Evolutionary conservation across 345 rosid species (phyloP), one percentile per base, ranked within the genome.

Genomic region (Populus ilicifolia): DNA sequence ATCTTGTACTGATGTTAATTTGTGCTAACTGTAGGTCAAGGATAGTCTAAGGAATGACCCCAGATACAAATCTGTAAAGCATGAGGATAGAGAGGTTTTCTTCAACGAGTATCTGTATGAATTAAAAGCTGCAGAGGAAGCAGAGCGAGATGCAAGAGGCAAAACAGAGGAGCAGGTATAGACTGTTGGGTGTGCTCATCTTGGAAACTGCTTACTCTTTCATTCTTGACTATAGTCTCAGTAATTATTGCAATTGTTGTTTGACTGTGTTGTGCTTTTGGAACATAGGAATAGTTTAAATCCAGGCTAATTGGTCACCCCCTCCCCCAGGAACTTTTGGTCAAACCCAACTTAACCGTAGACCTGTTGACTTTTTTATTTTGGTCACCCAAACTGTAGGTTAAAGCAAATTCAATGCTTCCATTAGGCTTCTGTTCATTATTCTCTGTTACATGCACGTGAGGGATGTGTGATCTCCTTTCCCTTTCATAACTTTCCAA

Each of bases 91-190:
- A 79, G 99, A 94, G 81, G 78, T 82, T 64, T 82, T 92, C 73
- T 96, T 89, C 81, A 89, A 87, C n/a, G 95, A 91, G 83, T 94
- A 90, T 80, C 77, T 92, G 71, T 78, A 85, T 71, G 97, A 92
- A 82, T 86, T 96, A 77, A 96, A 89, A 84, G 89, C 93, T 75
- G 86, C 81, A 5, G 88, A 89, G 74, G 92, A 87, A 84, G 93
- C 81, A 61, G 95, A 86, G 61, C 85, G 84, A 78, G 91, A 84
- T 75, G 86, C 86, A 85, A 93, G 90, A 83, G 83, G 88, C 79
- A 91, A 85, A 85, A 85, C 83, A 63, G 94, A 86, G 30, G 99
- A 93, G 84, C 93, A 93, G 99, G 99, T 96, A 84, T 72, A 61
- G 18, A 59, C 29, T 74, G 17, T 77, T 30, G 27, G 33, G 36